Base-by-base conservation (phyloP, 2,329 filamentous ascomycete species). In the Epichloe gansuensis region DNA sequence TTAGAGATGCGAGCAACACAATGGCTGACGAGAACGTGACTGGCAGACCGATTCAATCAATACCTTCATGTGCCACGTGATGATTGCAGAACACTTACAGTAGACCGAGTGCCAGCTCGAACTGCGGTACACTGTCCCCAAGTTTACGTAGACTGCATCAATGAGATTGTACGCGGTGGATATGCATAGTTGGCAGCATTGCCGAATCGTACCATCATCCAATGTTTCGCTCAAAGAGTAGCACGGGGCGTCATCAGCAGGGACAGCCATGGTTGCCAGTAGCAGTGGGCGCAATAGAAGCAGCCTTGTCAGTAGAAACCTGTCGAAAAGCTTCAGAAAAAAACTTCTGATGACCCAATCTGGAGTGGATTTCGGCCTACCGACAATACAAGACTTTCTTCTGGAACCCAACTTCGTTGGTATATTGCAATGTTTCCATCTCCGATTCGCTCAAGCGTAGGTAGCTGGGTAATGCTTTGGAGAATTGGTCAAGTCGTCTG, bases 71-170 rank as follows among this genome's bases (percentile, higher is more conserved):
- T 23, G 12, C 13, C 34, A 38, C 15, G 5, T 21, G 6, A 15
- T 11, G 7, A 21, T n/a, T 13, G 27, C 17, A 12, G 4, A 31
- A 40, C 21, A 40, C 49, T 46, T 21, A 51, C 49, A 51, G 39
- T 51, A 51, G 13, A 51, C 49, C 3, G 49, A 46, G 36, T 51
- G 49, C 49, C 49, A 51, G 49, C 49, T 39, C 39, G 49, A 51
- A 15, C 49, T 51, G 23, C 42, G 43, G 25, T 51, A 40, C 35
- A 31, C 15, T 5, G 42, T 51, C 21, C 42, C 49, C 42, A 51
- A 8, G 23, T 46, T 51, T n/a, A 40, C 34, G 21, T 51, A 40
- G 12, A 51, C 25, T 23, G 23, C 40, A 13, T 51, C 42, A 12
- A 51, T 51, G 41, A 51, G 49, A 23, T 46, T 45, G 36, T 51